Evolutionary conservation across 495 filamentous ascomycete genomes (phyloP).

Genomic region (Astrothelium subdiscretum): DNA sequence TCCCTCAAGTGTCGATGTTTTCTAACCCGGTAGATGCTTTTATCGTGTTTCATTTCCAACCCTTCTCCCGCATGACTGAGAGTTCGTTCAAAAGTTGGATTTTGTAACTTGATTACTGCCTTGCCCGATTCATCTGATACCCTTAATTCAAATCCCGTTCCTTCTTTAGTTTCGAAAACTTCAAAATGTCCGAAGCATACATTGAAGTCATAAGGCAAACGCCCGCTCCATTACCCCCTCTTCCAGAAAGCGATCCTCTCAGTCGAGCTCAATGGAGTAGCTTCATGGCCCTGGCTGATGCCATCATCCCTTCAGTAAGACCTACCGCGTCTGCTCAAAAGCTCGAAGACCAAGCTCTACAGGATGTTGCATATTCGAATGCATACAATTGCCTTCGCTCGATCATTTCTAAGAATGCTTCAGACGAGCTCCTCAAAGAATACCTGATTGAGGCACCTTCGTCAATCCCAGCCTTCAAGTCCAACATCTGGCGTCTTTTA

Average conservation of each 20-base stretch:
- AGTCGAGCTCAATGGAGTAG: slow-evolving; percentile 26
- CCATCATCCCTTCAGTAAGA: slow-evolving; percentile 24
- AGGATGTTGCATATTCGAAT: slow-evolving; percentile 16
- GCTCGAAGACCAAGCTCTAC: slow-evolving; percentile 15
- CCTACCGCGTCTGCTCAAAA: slow-evolving; percentile 14
- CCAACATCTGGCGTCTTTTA: slow-evolving; percentile 11
- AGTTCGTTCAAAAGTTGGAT: no score
- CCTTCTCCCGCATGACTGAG: no score
- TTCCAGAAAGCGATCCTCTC: slow-evolving; percentile 21
- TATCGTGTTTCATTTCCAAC: no score
- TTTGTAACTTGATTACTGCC: no score
- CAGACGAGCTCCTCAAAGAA: slow-evolving; percentile 9
- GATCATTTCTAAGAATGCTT: slow-evolving; percentile 6
- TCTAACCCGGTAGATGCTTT: no score
- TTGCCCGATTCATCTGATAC: no score
- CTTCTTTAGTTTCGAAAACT: not conserved
- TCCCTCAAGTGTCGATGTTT: no score
- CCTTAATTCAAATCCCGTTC: not conserved
- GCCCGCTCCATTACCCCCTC: slow-evolving; percentile 19
- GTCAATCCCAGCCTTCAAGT: slow-evolving; percentile 19
- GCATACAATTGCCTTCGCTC: slow-evolving; percentile 9
- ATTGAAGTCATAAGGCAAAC: slow-evolving; percentile 6
- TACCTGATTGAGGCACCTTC: slow-evolving; percentile 22
- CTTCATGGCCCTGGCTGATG: slow-evolving; percentile 25
- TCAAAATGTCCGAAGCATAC: slow-evolving; percentile 2